A percentile compares a stretch with the other conserved stretches of the same genome.
Evolutionary conservation across 1,284 basidiomycete genomes (phyloP).

Genomic region (Cutaneotrichosporon cavernicola): DNA sequence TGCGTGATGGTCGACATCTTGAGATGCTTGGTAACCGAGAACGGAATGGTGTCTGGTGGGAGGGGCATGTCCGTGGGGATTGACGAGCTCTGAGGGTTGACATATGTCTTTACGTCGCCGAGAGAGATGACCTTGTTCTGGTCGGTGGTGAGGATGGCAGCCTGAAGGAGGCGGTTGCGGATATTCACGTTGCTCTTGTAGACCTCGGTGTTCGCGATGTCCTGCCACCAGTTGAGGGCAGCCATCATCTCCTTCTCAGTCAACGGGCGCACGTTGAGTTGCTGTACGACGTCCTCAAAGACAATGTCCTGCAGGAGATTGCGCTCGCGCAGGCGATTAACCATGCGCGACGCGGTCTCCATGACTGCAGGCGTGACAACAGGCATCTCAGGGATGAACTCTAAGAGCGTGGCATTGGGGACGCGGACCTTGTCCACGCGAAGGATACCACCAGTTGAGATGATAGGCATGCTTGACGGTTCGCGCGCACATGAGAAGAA

Average conservation of each 20-base stretch:
- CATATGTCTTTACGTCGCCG: slow-evolving; percentile 67
- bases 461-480: slow-evolving; percentile 63
- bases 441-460: slow-evolving; percentile 76
- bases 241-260: slow-evolving; percentile 71
- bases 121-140: slow-evolving; percentile 64
- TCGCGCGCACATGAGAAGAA: slow-evolving; percentile 69
- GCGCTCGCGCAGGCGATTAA: slow-evolving; percentile 65
- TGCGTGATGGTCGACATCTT: slow-evolving; percentile 46
- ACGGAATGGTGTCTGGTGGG: slow-evolving; percentile 73
- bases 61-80: slow-evolving; percentile 82
- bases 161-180: slow-evolving; percentile 66
- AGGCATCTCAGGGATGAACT: slow-evolving; percentile 78
- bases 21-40: slow-evolving; percentile 66
- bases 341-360: slow-evolving; percentile 64
- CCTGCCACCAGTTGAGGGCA: slow-evolving; percentile 88
- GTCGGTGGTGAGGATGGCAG: slow-evolving; percentile 62
- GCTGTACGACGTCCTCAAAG: slow-evolving; percentile 80
- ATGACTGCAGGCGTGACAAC: slow-evolving; percentile 68
- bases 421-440: slow-evolving; percentile 70
- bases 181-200: slow-evolving; percentile 46
- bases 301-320: slow-evolving; percentile 77
- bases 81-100: slow-evolving; percentile 66
- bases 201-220: slow-evolving; percentile 58
- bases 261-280: slow-evolving; percentile 73
- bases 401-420: slow-evolving; percentile 70